These are phyloP conservation scores for Lasiosphaeris hirsuta DNA, from an alignment of 495 filamentous ascomycete species.

Conservation along the genomic window DNA sequence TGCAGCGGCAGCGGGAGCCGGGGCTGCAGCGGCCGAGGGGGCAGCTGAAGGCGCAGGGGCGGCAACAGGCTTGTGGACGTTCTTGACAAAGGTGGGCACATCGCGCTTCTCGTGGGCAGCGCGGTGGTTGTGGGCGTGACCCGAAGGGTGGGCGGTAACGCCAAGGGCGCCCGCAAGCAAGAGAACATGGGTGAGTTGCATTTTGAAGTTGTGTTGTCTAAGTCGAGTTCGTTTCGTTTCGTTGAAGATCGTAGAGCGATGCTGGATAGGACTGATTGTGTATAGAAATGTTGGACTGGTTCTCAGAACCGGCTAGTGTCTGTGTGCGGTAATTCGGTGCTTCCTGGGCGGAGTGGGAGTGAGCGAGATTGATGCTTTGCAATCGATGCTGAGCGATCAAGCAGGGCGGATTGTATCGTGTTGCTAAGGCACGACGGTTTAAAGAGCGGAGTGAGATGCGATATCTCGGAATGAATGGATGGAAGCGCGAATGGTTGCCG, in stretches of 20 bases:
- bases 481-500: constrained; percentile 25
- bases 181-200: constrained; percentile 29
- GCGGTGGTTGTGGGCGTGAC: constrained; percentile 33
- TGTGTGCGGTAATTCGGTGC: constrained; percentile 4
- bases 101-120: constrained; percentile 22
- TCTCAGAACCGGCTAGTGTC: constrained; percentile 5
- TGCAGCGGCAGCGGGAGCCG: constrained; percentile 2
- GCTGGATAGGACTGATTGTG: background rate
- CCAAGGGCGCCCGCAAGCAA: constrained; percentile 29
- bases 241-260: background rate
- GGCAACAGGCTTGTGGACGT: constrained; percentile 14
- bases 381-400: constrained; percentile 22
- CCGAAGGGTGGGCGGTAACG: constrained; percentile 30
- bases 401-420: constrained; percentile 10
- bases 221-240: constrained; percentile 8
- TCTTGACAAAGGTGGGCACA: constrained; percentile 22
- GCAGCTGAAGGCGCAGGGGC: constrained; percentile 6
- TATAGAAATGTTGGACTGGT: background rate
- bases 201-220: constrained; percentile 19
- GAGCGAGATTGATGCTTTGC: constrained; percentile 7
- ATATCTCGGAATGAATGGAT: constrained; percentile 36
- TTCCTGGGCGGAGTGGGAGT: background rate
- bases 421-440: constrained; percentile 16
- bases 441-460: constrained; percentile 35
- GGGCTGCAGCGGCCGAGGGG: background rate